These are phyloP conservation scores for Stagonosporopsis vannaccii DNA, from an alignment of 2,329 filamentous ascomycete species.

Conservation along the genomic window DNA sequence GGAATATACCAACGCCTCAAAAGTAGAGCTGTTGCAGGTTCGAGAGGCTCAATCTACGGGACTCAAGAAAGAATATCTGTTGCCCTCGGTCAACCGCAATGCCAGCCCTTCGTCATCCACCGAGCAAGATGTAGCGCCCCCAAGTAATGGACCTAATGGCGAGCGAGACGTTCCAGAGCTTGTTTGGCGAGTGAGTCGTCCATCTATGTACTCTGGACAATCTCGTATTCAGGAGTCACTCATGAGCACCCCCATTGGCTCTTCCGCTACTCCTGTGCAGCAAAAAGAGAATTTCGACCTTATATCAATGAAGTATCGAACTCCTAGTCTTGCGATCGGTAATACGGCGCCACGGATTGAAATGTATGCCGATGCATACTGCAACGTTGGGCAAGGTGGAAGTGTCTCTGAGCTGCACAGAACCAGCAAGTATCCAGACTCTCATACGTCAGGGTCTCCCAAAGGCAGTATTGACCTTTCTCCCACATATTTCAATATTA, in stretches of 20 bases:
- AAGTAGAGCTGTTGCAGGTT: not conserved
- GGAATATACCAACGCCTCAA: not conserved
- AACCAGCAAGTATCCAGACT: not conserved
- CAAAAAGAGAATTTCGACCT: not conserved
- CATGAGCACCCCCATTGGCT: slow-evolving; percentile 27
- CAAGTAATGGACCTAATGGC: not conserved
- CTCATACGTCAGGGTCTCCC: not conserved
- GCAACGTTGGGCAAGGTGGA: not conserved
- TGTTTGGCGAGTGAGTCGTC: slow-evolving; percentile 24
- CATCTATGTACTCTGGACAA: slow-evolving; percentile 14
- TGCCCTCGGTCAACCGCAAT: not conserved
- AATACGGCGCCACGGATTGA: not conserved
- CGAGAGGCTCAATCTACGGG: not conserved
- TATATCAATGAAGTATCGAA: not conserved
- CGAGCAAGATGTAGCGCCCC: not conserved
- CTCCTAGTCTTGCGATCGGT: not conserved
- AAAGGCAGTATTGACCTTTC: not conserved
- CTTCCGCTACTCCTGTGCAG: not conserved
- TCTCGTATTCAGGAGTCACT: not conserved
- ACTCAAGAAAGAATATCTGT: not conserved
- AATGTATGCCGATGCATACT: not conserved
- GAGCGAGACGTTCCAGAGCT: slow-evolving; percentile 20
- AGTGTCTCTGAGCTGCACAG: not conserved
- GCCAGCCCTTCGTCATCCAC: not conserved
- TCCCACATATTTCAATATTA: not conserved